Conservation (phyloP, 2,329 filamentous ascomycete genomes). For the Penicillium sp. region DNA sequence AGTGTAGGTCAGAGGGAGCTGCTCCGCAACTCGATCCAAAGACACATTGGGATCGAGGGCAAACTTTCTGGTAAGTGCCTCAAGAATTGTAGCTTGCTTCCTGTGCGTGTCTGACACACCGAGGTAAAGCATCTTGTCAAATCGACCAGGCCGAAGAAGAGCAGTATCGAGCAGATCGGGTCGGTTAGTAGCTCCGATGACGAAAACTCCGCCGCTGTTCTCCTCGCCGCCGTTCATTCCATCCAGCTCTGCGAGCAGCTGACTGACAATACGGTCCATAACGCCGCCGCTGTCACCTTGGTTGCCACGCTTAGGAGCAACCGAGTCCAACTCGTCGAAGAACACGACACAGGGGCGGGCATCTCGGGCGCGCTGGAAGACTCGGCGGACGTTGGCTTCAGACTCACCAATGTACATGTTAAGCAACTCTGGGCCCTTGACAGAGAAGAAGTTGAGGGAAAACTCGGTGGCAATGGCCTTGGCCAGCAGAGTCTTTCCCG, state of each 20-base stretch:
- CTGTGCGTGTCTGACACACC: slow-evolving; percentile 96
- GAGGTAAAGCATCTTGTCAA: slow-evolving; percentile 98
- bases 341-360: slow-evolving; percentile 98
- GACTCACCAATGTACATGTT: slow-evolving; percentile 99
- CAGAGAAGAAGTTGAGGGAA: slow-evolving; percentile 98
- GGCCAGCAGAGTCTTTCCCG: slow-evolving; percentile 98
- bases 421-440: slow-evolving; percentile 96
- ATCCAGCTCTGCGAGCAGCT: slow-evolving; percentile 90
- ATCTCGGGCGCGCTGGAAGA: slow-evolving; percentile 98
- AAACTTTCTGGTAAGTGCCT: slow-evolving; percentile 94
- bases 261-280: slow-evolving; percentile 96
- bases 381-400: slow-evolving; percentile 98
- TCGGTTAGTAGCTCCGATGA: slow-evolving; percentile 93
- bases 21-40: slow-evolving; percentile 69
- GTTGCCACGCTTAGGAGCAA: slow-evolving; percentile 93
- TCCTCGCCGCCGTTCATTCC: slow-evolving; percentile 95
- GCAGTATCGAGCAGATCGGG: slow-evolving; percentile 92
- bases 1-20: slow-evolving; percentile 91
- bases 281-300: slow-evolving; percentile 96
- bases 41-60: slow-evolving; percentile 77
- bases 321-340: slow-evolving; percentile 95
- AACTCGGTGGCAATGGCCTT: slow-evolving; percentile 99
- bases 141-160: slow-evolving; percentile 81
- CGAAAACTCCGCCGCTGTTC: slow-evolving; percentile 78
- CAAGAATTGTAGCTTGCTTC: slow-evolving; percentile 91